Conservation (phyloP, 805 yeast species). For the Debaryomyces maramus region DNA sequence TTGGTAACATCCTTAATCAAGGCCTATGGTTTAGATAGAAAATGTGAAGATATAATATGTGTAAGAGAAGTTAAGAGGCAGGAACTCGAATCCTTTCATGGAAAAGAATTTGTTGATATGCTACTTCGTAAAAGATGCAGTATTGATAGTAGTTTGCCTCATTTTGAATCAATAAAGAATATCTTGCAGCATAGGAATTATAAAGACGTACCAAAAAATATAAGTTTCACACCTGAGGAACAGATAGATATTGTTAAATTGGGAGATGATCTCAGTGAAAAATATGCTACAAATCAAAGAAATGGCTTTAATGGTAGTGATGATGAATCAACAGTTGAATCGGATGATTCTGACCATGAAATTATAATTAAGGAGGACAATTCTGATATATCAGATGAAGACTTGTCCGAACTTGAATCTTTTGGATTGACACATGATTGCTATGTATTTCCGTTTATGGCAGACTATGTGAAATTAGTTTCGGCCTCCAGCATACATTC, state of each 20-base stretch:
- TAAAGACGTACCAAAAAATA: not conserved
- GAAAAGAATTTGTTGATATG: conserved; percentile 37
- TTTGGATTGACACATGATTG: conserved; percentile 65
- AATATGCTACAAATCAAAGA: not conserved
- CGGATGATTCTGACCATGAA: conserved; percentile 1
- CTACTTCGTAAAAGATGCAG: conserved; percentile 30
- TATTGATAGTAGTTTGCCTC: conserved; percentile 13
- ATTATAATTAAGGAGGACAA: conserved; percentile 1
- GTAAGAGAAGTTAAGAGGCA: conserved; percentile 23
- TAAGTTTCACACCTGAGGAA: not conserved
- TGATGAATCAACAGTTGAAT: not conserved
- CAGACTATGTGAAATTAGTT: conserved; percentile 46
- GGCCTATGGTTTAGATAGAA: conserved; percentile 38
- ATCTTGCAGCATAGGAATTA: conserved; percentile 1
- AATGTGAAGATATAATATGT: conserved; percentile 24
- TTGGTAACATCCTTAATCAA: conserved; percentile 41
- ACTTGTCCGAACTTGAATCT: conserved; percentile 16
- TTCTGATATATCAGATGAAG: conserved; percentile 9
- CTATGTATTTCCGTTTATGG: conserved; percentile 56
- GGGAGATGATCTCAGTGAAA: not conserved
- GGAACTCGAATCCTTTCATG: conserved; percentile 54
- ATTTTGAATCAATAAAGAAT: conserved; percentile 4
- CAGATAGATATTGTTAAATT: not conserved
- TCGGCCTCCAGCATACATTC: conserved; percentile 62
- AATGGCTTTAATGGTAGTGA: not conserved